Conservation (phyloP, 2,329 filamentous ascomycete genomes). For the Diaporthe sp. region DNA sequence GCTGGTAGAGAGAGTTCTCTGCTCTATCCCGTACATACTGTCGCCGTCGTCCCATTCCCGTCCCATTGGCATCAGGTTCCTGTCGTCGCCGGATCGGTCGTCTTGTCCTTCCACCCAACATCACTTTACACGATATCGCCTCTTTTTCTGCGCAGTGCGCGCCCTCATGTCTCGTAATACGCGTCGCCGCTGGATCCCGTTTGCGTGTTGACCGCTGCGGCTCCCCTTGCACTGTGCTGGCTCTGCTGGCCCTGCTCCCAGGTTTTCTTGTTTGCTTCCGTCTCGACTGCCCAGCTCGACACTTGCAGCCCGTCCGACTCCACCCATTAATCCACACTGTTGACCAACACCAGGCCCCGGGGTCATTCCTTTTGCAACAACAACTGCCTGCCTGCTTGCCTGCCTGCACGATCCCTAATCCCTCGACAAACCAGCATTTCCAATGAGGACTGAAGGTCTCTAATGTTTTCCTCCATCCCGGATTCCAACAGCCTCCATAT, state of each 20-base stretch:
- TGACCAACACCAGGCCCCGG: slow-evolving; percentile 35
- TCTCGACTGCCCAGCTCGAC: slow-evolving; percentile 33
- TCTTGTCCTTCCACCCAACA: not conserved
- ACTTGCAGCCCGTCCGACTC: slow-evolving; percentile 28
- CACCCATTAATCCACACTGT: slow-evolving; percentile 36
- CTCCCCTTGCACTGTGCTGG: slow-evolving; percentile 17
- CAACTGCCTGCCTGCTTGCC: not conserved
- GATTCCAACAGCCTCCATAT: slow-evolving; percentile 24
- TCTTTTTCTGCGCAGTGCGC: slow-evolving; percentile 35
- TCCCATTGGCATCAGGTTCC: slow-evolving; percentile 24
- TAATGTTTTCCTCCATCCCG: slow-evolving; percentile 36
- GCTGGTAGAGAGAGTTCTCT: slow-evolving; percentile 16
- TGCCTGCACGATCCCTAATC: not conserved
- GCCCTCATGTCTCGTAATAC: slow-evolving; percentile 32
- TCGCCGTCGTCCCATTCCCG: slow-evolving; percentile 9
- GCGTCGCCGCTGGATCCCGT: slow-evolving; percentile 6
- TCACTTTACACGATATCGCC: slow-evolving; percentile 20
- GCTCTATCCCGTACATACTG: slow-evolving; percentile 3
- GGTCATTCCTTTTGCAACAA: slow-evolving; percentile 22
- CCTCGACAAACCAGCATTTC: not conserved
- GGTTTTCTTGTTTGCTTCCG: slow-evolving; percentile 33
- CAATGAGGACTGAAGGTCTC: slow-evolving; percentile 30
- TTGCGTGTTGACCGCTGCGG: slow-evolving; percentile 34
- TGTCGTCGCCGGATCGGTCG: slow-evolving; percentile 23
- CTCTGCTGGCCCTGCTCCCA: slow-evolving; percentile 13